Percentiles rank a stretch among this genome's conserved stretches.
Evolutionary conservation across 768 basidiomycete species (phyloP).

Genomic region (Agrocybe chaxingu): DNA sequence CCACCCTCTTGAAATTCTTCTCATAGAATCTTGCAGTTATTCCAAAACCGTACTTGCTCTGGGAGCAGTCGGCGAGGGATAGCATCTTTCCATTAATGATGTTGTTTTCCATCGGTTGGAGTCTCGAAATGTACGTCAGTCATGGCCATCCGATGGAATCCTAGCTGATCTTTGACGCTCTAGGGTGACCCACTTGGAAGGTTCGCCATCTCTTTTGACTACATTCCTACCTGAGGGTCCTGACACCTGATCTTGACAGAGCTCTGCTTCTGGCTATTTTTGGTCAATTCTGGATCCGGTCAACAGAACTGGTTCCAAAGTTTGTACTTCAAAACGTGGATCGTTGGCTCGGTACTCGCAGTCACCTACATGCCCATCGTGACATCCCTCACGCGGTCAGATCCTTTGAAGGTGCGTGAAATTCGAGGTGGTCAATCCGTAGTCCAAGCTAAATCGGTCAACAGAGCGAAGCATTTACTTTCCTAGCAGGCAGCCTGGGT

Average conservation of each 20-base stretch:
- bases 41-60: constrained; percentile 60
- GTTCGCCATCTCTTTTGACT: constrained; percentile 27
- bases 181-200: constrained; percentile 81
- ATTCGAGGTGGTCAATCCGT: background rate
- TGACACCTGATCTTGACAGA: constrained; percentile 38
- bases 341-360: constrained; percentile 57
- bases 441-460: constrained; percentile 6
- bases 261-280: constrained; percentile 85
- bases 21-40: constrained; percentile 39
- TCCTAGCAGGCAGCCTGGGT: constrained; percentile 67
- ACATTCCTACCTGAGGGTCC: background rate
- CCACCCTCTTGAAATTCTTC: background rate
- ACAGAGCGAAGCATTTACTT: constrained; percentile 69
- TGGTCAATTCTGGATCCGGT: constrained; percentile 59
- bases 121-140: constrained; percentile 64
- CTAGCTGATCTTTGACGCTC: background rate
- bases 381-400: constrained; percentile 56
- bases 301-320: constrained; percentile 79
- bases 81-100: constrained; percentile 68
- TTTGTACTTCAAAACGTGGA: constrained; percentile 73
- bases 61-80: constrained; percentile 41
- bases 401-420: constrained; percentile 53
- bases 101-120: constrained; percentile 65
- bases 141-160: background rate
- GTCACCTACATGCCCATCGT: constrained; percentile 68